phyloP scores from a whole-genome alignment of 768 basidiomycete species.

The Lyophyllum decastes region DNA sequence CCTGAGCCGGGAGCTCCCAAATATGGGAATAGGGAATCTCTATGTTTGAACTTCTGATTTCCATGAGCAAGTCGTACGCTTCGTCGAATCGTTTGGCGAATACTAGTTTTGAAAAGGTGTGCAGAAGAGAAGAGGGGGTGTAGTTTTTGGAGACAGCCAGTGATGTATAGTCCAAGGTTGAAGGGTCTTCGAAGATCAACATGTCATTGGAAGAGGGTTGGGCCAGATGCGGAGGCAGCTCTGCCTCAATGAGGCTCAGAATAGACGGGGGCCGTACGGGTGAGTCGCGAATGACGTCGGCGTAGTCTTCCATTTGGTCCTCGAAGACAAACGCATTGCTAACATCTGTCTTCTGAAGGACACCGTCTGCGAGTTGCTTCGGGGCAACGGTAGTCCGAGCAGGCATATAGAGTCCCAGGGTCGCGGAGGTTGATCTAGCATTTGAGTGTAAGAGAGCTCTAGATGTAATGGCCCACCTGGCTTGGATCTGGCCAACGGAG shows the following conservation, averaged over 20 bases:
- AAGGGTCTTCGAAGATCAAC: slow-evolving; percentile 36
- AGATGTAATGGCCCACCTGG: slow-evolving; percentile 18
- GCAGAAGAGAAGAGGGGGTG: slow-evolving; percentile 9
- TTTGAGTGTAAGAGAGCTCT: slow-evolving; percentile 8
- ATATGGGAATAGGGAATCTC: slow-evolving; percentile 28
- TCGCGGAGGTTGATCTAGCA: slow-evolving; percentile 11
- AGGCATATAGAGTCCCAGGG: slow-evolving; percentile 5
- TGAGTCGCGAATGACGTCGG: slow-evolving; percentile 11
- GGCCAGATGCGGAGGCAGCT: slow-evolving; percentile 31
- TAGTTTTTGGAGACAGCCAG: background rate
- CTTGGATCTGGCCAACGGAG: slow-evolving; percentile 14
- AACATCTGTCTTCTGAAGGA: background rate
- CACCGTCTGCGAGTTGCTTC: slow-evolving; percentile 1
- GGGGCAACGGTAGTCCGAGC: slow-evolving; percentile 3
- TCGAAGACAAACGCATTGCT: slow-evolving; percentile 27
- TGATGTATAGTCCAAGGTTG: slow-evolving; percentile 23
- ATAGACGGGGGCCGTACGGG: slow-evolving; percentile 18
- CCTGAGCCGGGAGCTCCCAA: slow-evolving; percentile 30
- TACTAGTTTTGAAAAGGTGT: slow-evolving; percentile 25
- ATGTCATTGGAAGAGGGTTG: slow-evolving; percentile 21
- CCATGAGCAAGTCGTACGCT: slow-evolving; percentile 31
- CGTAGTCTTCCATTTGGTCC: slow-evolving; percentile 31
- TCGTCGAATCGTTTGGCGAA: slow-evolving; percentile 22
- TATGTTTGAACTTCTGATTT: slow-evolving; percentile 30
- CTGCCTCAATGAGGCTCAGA: slow-evolving; percentile 26